phyloP scores from a whole-genome alignment of 202 grass and related monocot species.

The Dendrocalamus latiflorus region DNA sequence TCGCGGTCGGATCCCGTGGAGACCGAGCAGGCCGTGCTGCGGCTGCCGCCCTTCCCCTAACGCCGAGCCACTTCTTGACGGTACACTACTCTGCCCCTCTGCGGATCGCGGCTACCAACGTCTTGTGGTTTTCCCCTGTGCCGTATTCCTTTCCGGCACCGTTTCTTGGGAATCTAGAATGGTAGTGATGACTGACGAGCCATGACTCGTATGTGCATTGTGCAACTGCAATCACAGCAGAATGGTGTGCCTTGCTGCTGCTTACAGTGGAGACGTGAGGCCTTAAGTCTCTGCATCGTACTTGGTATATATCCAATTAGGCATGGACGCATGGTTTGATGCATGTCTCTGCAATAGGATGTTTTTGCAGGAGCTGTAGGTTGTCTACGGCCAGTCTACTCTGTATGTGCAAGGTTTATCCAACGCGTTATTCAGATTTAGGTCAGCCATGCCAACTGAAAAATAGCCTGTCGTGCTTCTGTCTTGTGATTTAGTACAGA shows the following conservation, averaged over 20 bases:
- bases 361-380: background rate
- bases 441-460: background rate
- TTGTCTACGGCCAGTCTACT: background rate
- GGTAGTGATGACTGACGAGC: background rate
- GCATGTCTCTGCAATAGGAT: background rate
- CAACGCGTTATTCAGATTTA: background rate
- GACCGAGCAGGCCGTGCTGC: conserved; percentile 65
- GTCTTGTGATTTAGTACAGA: background rate
- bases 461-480: background rate
- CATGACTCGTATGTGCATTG: background rate
- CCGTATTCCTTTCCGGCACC: background rate
- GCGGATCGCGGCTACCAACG: background rate
- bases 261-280: background rate
- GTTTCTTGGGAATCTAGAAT: background rate
- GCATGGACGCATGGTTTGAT: background rate
- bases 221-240: background rate
- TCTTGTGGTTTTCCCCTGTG: background rate
- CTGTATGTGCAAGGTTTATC: background rate
- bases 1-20: conserved; percentile 74
- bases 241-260: background rate
- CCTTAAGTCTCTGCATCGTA: background rate
- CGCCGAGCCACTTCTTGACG: too few species aligned
- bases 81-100: too few species aligned
- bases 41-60: conserved; percentile 56
- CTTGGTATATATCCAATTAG: background rate